Evolutionary conservation across 2,329 filamentous ascomycete species (phyloP).

Genomic region (Sarocladiaceae sp.): DNA sequence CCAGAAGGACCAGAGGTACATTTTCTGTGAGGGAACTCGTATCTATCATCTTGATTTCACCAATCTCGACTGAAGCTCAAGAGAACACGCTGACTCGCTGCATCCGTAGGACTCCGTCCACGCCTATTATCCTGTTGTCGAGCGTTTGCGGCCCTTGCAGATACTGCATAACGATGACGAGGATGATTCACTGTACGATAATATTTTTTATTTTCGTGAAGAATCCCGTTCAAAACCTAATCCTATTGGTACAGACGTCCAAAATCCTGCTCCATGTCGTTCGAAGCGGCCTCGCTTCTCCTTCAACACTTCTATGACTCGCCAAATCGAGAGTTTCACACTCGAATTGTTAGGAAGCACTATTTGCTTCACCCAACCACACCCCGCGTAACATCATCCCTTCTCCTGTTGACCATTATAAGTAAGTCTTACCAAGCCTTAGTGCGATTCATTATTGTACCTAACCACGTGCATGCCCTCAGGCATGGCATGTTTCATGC

Average conservation of each 20-base stretch:
- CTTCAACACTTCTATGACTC: not conserved
- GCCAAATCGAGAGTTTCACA: not conserved
- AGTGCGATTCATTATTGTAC: not conserved
- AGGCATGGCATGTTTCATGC: not conserved
- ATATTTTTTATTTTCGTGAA: not conserved
- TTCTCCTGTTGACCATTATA: not conserved
- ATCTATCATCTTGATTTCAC: not conserved
- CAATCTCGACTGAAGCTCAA: not conserved
- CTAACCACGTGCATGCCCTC: not conserved
- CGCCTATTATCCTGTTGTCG: not conserved
- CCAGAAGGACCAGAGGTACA: not conserved
- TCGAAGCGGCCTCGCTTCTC: not conserved
- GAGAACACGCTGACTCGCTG: not conserved
- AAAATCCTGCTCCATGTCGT: not conserved
- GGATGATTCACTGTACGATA: slow-evolving; percentile 1
- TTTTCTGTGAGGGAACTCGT: not conserved
- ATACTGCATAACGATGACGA: not conserved
- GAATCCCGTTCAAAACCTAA: not conserved
- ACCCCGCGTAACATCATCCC: not conserved
- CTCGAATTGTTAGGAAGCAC: not conserved
- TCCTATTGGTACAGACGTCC: not conserved
- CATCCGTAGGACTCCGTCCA: not conserved
- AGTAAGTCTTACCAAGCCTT: not conserved
- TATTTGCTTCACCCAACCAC: not conserved
- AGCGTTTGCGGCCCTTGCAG: not conserved